A percentile compares a stretch with the other conserved stretches of the same genome.
Conservation (phyloP, 164 flowering plant species). For the Piper betle region DNA sequence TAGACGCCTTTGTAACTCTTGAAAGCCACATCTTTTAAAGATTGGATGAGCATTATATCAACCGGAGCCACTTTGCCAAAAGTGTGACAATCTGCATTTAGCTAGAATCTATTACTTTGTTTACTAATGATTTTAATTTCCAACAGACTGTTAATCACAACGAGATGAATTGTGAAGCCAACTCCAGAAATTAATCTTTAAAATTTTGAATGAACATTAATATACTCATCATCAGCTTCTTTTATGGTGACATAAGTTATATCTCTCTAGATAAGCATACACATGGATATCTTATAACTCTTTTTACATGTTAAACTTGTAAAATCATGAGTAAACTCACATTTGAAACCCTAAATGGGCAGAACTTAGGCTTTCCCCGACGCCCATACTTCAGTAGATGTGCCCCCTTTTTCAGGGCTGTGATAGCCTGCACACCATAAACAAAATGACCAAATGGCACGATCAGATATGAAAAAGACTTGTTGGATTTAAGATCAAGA, state of each 20-base stretch:
- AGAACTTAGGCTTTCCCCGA: slow-evolving; percentile 14
- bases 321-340: slow-evolving; percentile 2
- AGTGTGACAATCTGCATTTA: no score
- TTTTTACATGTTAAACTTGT: background rate
- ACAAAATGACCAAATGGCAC: background rate
- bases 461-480: background rate
- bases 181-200: no score
- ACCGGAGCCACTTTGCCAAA: background rate
- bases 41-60: background rate
- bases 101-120: no score
- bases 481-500: no score
- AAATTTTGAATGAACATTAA: no score
- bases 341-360: slow-evolving; percentile 12
- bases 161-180: no score
- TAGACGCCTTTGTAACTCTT: no score
- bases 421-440: slow-evolving; percentile 12
- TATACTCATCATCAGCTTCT: no score
- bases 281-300: background rate
- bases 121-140: no score
- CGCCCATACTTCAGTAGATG: slow-evolving; percentile 10
- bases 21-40: background rate
- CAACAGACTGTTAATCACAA: no score
- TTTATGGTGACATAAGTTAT: no score
- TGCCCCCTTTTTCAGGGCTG: slow-evolving; percentile 10
- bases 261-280: background rate